Percentiles rank a stretch among this genome's conserved stretches.
Conservation (phyloP, 306 rosid species). For the Castanospermum australe region DNA sequence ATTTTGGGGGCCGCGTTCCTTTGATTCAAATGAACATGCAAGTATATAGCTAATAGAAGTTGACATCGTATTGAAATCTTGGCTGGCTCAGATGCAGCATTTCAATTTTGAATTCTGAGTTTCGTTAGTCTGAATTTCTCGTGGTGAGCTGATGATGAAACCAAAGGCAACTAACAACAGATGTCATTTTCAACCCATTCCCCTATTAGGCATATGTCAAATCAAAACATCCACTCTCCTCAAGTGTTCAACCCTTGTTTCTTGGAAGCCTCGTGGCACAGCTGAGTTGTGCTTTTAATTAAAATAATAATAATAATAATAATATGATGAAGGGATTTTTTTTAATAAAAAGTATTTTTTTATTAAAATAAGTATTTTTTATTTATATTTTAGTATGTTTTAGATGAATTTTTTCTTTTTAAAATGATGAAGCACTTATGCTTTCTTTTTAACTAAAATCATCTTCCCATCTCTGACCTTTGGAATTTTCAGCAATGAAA, state of each 20-base stretch:
- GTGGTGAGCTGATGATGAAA: not conserved
- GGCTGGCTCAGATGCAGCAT: not conserved
- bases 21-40: not conserved
- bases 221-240: not conserved
- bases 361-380: no score
- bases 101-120: not conserved
- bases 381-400: no score
- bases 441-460: no score
- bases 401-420: no score
- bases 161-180: not conserved
- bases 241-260: not conserved
- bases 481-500: no score
- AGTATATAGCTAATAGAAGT: not conserved
- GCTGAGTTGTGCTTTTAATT: not conserved
- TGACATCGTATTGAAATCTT: not conserved
- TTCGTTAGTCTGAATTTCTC: not conserved
- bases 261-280: not conserved
- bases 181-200: not conserved
- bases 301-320: no score
- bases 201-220: conserved; percentile 1
- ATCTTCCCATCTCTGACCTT: no score
- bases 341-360: no score
- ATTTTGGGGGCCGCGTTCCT: not conserved
- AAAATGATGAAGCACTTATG: no score
- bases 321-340: no score